A percentile compares a stretch with the other conserved stretches of the same genome.
phyloP scores from a whole-genome alignment of 2,329 filamentous ascomycete genomes.

The Neofusicoccum umdonicola region DNA sequence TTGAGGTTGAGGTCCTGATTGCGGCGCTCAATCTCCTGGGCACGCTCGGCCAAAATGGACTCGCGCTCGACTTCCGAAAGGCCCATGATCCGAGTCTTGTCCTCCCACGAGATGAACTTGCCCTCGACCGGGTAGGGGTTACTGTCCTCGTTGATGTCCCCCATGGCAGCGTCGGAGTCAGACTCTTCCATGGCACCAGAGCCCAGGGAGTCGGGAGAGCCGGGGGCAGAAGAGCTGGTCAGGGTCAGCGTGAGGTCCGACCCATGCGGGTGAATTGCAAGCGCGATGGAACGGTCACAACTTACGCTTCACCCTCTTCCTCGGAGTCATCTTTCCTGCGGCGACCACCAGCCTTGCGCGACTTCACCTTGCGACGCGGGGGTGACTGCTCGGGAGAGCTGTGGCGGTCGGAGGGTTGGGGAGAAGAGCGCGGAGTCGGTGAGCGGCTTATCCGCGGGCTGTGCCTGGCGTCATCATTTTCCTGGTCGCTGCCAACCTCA shows the following conservation, averaged over 20 bases:
- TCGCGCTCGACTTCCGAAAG: conserved; percentile 91
- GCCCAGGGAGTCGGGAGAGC: conserved; percentile 70
- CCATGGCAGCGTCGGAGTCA: conserved; percentile 53
- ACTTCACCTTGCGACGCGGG: conserved; percentile 49
- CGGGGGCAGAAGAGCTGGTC: conserved; percentile 63
- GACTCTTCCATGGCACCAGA: conserved; percentile 88
- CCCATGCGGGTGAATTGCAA: neutral
- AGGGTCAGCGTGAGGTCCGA: neutral
- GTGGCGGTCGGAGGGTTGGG: conserved; percentile 34
- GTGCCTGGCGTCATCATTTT: conserved; percentile 44
- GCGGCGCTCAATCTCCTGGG: conserved; percentile 75
- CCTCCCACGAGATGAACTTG: conserved; percentile 62
- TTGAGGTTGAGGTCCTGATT: conserved; percentile 80
- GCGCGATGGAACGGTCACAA: conserved; percentile 25
- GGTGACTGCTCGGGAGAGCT: conserved; percentile 37
- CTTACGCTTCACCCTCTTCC: conserved; percentile 83
- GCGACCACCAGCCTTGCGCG: conserved; percentile 50
- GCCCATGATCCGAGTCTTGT: conserved; percentile 65
- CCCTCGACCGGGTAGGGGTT: conserved; percentile 82
- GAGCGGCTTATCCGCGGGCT: conserved; percentile 57
- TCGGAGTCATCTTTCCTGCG: conserved; percentile 35
- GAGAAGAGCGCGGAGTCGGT: conserved; percentile 45
- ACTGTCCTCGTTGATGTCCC: conserved; percentile 55
- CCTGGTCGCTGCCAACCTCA: conserved; percentile 45
- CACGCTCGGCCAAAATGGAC: conserved; percentile 82